Percentiles rank a stretch among this genome's conserved stretches.
phyloP scores from a whole-genome alignment of 805 yeast species.

The Wickerhamiella dianesei region DNA sequence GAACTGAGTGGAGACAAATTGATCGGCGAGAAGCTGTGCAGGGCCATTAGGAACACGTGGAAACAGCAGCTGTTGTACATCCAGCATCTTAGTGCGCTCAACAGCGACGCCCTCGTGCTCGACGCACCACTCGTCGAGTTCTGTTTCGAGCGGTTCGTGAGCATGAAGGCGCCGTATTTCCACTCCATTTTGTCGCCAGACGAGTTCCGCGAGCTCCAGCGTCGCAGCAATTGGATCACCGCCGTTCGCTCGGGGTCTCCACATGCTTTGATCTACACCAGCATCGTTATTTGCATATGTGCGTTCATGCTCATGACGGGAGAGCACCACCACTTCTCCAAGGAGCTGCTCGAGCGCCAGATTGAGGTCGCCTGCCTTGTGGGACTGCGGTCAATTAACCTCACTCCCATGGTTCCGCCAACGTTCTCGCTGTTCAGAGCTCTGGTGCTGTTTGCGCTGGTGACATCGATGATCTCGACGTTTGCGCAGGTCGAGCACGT shows the following conservation, averaged over 20 bases:
- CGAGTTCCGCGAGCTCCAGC: neutral
- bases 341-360: neutral
- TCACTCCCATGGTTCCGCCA: neutral
- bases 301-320: neutral
- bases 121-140: neutral
- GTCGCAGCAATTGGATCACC: neutral
- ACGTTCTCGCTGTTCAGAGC: neutral
- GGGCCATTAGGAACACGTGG: neutral
- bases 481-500: neutral
- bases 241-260: neutral
- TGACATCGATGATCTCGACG: neutral
- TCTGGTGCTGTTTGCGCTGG: neutral
- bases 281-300: neutral
- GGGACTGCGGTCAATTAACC: neutral
- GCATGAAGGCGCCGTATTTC: neutral
- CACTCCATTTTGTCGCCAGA: neutral
- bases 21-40: neutral
- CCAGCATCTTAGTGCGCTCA: neutral
- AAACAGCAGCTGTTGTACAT: neutral
- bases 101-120: neutral
- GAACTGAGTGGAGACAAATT: neutral
- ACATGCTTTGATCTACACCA: neutral
- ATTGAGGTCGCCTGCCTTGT: neutral
- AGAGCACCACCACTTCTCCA: neutral
- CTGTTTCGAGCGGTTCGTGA: neutral